Base-by-base conservation (phyloP, 768 basidiomycete species). In the Amanita thiersii region DNA sequence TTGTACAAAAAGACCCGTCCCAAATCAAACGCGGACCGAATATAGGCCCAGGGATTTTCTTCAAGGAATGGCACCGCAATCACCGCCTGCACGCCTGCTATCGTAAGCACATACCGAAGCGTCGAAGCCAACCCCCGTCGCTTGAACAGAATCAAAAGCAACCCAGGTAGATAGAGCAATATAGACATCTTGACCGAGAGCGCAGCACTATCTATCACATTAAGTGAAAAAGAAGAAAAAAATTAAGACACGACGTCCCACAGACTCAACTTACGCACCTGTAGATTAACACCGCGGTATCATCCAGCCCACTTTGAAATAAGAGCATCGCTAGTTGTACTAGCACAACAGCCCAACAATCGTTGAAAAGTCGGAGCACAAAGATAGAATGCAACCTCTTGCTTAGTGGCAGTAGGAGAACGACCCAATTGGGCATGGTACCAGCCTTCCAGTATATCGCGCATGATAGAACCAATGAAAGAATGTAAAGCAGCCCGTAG, bases 121-220 rank as follows among this genome's bases (percentile, higher is more conserved):
- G 79, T 79, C 1, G 54, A 56, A 3, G 71, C 28, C 5, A 85
- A 53, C 15, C 89, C 89, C 40, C 66, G 65, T 21, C 77, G 75
- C 56, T 84, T 86, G 67, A 90, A 84, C 14, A 87, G 61, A 44
- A 97, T 65, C 11, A 96, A 79, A 17, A 92, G 64, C 5, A 96
- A 68, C 2, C 86, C 93, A 3, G 96, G 96, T 2, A 96, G 66
- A 62, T 91, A 96, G 6, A 99, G 69, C 21, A 98, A 60, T 32
- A 84, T 75, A 15, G 86, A 92, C 96, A 99, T 98, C 59, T 99
- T 99, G 43, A 96, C 73, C 0, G 91, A 93, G 5, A 98, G 63
- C 1, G 92, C 92, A 4, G 71, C 62, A 51, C 89, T 92, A 34
- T 11, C 33, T 34, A 32, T 46, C 19, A 12, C 43, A 56, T n/a